Conservation (phyloP, 768 basidiomycete genomes). For the Dictyophora rubrovolvata region DNA sequence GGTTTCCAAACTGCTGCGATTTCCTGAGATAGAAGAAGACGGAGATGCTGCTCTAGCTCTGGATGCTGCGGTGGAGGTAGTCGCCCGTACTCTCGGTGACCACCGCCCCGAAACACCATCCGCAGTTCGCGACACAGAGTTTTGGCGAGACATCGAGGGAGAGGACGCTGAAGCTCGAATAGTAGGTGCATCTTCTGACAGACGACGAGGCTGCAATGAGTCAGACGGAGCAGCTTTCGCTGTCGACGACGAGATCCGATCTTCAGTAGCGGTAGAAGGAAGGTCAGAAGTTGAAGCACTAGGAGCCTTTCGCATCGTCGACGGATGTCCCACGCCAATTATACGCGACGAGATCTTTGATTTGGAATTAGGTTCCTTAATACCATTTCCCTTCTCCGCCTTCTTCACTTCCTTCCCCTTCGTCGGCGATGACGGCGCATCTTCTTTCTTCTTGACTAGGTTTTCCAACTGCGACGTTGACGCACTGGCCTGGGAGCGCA, state of each 20-base stretch:
- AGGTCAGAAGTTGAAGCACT: not conserved
- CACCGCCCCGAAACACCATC: not conserved
- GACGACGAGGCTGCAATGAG: not conserved
- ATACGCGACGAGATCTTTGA: conserved; percentile 1
- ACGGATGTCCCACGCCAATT: conserved; percentile 6
- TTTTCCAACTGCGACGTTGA: not conserved
- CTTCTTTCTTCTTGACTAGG: not conserved
- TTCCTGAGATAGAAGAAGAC: not conserved
- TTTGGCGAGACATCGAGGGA: not conserved
- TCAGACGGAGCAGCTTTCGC: not conserved
- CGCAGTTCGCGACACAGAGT: not conserved
- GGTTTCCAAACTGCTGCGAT: too few relatives aligned
- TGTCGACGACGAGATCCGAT: not conserved
- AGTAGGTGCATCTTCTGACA: not conserved
- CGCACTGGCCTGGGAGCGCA: not conserved
- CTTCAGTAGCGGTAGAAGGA: not conserved
- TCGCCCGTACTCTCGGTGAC: not conserved
- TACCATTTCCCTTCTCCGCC: not conserved
- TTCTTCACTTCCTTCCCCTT: not conserved
- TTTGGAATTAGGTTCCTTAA: not conserved
- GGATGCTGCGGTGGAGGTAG: not conserved
- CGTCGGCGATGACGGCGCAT: not conserved
- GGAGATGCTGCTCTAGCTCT: not conserved
- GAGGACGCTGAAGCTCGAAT: not conserved
- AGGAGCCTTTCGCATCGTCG: not conserved